Base-by-base conservation (phyloP, 768 basidiomycete genomes). In the Amyloporia xantha region DNA sequence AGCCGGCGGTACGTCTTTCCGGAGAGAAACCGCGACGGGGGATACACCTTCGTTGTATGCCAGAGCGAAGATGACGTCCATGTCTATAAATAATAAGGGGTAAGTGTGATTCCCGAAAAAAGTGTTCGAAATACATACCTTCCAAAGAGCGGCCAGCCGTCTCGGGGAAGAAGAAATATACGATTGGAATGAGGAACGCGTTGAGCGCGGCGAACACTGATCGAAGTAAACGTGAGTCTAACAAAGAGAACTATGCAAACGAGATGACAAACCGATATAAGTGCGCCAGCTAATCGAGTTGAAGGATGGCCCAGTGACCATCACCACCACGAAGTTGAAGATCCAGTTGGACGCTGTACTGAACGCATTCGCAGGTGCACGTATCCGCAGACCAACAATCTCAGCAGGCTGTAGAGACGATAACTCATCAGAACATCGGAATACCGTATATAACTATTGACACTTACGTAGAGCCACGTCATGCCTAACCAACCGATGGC, bases 401-500 rank as follows among this genome's bases (percentile, higher is more conserved):
- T 85, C 82, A 15, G 81, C 81, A 51, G 82, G 80, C 74, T 83
- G n/a, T n/a, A 49, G 24, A 27, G 33, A 5, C 7, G n/a, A n/a
- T n/a, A n/a, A n/a, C n/a, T n/a, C n/a, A n/a, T n/a, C n/a, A n/a
- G n/a, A n/a, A n/a, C n/a, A n/a, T n/a, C n/a, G n/a, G n/a, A n/a
- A n/a, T n/a, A n/a, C n/a, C n/a, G n/a, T n/a, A n/a, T n/a, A n/a
- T n/a, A n/a, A n/a, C n/a, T n/a, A n/a, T n/a, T n/a, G 0, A 42
- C 13, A 68, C 77, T 59, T 52, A 79, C 79, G 55, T 81, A 83
- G 51, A 85, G 67, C 81, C 82, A 84, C 1, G 83, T 81, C 76
- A 83, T 81, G 15, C 82, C 80, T 36, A 84, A 62, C 82, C 82
- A 86, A 0, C 82, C 82, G 46, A 82, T 64, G 0, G 81, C 81